phyloP scores from a whole-genome alignment of 352 stramenopile species.

The Phytophthora syringae region DNA sequence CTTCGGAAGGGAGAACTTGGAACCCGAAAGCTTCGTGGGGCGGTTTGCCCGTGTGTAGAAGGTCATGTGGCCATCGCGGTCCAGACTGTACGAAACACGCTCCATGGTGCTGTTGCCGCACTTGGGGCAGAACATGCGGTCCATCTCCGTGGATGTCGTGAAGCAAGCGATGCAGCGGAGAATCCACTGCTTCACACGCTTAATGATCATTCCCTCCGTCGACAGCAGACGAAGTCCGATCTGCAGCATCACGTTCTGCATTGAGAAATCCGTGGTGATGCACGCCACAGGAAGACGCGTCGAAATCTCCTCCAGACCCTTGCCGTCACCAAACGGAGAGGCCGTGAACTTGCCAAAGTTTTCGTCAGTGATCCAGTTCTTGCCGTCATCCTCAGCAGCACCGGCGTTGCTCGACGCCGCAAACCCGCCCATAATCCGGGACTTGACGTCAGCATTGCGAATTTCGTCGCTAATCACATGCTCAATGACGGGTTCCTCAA shows the following conservation, averaged over 20 bases:
- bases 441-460: slow-evolving; percentile 85
- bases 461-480: slow-evolving; percentile 60
- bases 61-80: slow-evolving; percentile 91
- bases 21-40: slow-evolving; percentile 92
- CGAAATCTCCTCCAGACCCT: slow-evolving; percentile 66
- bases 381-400: slow-evolving; percentile 82
- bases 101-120: slow-evolving; percentile 97
- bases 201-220: slow-evolving; percentile 86
- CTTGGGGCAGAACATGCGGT: slow-evolving; percentile 96
- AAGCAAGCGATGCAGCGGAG: slow-evolving; percentile 98
- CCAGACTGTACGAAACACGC: slow-evolving; percentile 94
- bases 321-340: slow-evolving; percentile 81
- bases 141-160: slow-evolving; percentile 93
- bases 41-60: slow-evolving; percentile 87
- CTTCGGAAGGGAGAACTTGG: slow-evolving; percentile 98
- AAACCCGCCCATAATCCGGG: slow-evolving; percentile 86
- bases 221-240: slow-evolving; percentile 85
- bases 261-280: slow-evolving; percentile 91
- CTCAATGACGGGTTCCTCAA: slow-evolving; percentile 34
- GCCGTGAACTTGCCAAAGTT: slow-evolving; percentile 70
- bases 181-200: slow-evolving; percentile 95
- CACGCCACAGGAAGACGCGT: slow-evolving; percentile 67
- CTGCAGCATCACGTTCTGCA: slow-evolving; percentile 93
- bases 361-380: slow-evolving; percentile 85
- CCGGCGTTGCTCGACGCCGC: slow-evolving; percentile 80